Evolutionary conservation across 2,329 filamentous ascomycete species (phyloP), one percentile per base, ranked within the genome.

Genomic region (Lachnellula suecica): DNA sequence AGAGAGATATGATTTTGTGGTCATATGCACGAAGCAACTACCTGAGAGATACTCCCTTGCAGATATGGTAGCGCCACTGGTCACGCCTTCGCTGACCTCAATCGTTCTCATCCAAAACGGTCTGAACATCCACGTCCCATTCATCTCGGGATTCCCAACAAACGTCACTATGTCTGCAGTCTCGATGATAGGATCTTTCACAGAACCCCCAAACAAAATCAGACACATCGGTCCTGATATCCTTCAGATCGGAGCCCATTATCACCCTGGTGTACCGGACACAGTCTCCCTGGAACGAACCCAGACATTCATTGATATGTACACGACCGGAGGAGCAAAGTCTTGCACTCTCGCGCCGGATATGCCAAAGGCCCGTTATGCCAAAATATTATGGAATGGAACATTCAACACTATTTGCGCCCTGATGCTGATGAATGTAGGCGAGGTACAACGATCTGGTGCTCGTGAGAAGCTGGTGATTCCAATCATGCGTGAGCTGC

Each of bases 401-500:
- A 52, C 58, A 15, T 62, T 56, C 43, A 63, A 63, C 35, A 53
- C 55, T 1, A 48, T 63, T 23, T 62, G 60, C 22, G 59, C 59
- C 2, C 37, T 62, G 13, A 54, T 55, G 45, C 23, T 47, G 7
- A 57, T 63, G 49, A 48, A 53, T n/a, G 54, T 56, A n/a, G 58
- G 55, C 5, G 52, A 58, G 48, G 29, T 60, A 10, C 56, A 51
- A 10, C 34, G 34, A 4, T 54, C 52, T 13, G 70, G 65, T 58
- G 57, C 53, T 1, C 53, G 55, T 17, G 58, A 63, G 19, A 52
- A 40, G 20, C 41, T 66, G 35, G 49, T 65, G 1, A 45, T 56
- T 20, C 60, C 63, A 4, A 59, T 61, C 37, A 66, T 66, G 64
- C 44, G 56, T 17, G 63, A 66, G 46, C 59, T 66, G 5, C 41